Evolutionary conservation across 139 green algal genomes (phyloP), one percentile per base, ranked within the genome.

Genomic region (Closterium sp.): DNA sequence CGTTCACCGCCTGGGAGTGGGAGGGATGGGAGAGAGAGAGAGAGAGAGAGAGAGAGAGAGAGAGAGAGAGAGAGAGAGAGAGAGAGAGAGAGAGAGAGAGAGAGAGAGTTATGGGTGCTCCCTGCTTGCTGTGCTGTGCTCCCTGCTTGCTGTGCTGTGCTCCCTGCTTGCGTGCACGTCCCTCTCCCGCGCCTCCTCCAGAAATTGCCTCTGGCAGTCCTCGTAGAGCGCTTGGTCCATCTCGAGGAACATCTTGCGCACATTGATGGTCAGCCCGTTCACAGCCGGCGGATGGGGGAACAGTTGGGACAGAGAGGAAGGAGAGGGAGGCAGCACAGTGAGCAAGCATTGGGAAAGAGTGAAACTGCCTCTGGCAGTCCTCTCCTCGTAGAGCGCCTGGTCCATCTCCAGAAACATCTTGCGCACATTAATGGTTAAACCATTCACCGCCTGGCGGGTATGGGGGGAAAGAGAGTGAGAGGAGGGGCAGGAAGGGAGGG

Each of bases 331-430:
- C n/a, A n/a, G n/a, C n/a, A n/a, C n/a, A n/a, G n/a, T n/a, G 50
- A 70, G 50, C 50, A 10, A 21, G 50, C 9, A 3, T 70, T 7
- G 50, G 50, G 50, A 70, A 10, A 70, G 17, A 10, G 17, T 21
- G n/a, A 87, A 95, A 96, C 89, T 92, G 29, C 86, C 89, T 89
- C 70, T 95, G 92, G 92, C 97, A 98, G 50, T 97, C 9, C 9
- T 42, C 34, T n/a, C 92, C 22, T 97, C 97, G 91, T 97, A 99
- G 89, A 99, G 96, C 93, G 95, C 91, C 88, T 97, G 93, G 91
- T 99, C 98, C 95, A 99, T 98, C 91, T 99, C 98, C 94, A 98
- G 93, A 87, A 99, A 98, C 96, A 99, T 98, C 96, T 99, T 99
- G 27, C 97, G 96, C 91, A 99, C 98, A 91, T 99, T 99, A 88